phyloP scores from a whole-genome alignment of 306 rosid genomes.

The Prunus padus region DNA sequence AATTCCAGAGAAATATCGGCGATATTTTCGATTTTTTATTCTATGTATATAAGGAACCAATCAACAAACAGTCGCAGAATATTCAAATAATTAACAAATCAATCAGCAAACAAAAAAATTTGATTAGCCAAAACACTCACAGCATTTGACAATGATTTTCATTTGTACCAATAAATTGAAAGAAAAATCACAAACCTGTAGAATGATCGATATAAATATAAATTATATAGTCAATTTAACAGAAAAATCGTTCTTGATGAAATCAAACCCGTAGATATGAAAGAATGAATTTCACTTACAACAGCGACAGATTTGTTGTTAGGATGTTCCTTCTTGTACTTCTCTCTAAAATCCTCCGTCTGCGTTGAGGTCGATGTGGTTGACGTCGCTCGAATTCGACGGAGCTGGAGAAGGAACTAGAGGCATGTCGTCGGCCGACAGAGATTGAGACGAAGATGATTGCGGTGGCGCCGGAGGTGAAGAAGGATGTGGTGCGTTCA shows the following conservation, averaged over 20 bases:
- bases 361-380: too few relatives aligned
- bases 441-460: too few relatives aligned
- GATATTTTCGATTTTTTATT: too few relatives aligned
- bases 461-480: too few relatives aligned
- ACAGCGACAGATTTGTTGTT: conserved; percentile 66
- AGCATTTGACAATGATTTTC: conserved; percentile 74
- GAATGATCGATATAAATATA: too few relatives aligned
- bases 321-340: conserved; percentile 74
- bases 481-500: too few relatives aligned
- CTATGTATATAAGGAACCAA: background rate
- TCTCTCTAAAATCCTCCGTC: conserved; percentile 79
- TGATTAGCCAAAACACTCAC: conserved; percentile 40
- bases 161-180: conserved; percentile 15
- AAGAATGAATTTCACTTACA: conserved; percentile 37
- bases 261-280: background rate
- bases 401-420: too few relatives aligned
- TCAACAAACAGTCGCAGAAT: background rate
- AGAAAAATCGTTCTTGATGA: background rate
- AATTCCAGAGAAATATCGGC: too few relatives aligned
- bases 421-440: too few relatives aligned
- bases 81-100: background rate
- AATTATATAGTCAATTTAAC: background rate
- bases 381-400: too few relatives aligned
- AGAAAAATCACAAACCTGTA: too few relatives aligned
- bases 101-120: background rate